These are phyloP conservation scores for Stenogyne calaminthoides DNA, from an alignment of 305 asterid genomes.

Conservation along the genomic window DNA sequence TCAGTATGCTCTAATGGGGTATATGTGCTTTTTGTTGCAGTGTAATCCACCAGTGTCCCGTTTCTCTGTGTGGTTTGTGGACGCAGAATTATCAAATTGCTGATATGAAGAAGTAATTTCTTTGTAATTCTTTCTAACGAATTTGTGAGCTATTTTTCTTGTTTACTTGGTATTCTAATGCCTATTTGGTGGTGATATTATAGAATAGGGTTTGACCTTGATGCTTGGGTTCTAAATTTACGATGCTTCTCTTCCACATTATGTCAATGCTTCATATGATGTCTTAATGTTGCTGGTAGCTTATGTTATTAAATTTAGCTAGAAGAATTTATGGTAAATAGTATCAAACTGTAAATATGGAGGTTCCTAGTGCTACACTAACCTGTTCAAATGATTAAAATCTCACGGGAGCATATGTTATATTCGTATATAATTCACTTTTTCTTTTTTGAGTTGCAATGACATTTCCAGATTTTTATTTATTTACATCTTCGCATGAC, in stretches of 20 bases:
- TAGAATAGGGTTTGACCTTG: background rate
- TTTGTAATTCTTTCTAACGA: background rate
- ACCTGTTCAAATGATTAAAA: background rate
- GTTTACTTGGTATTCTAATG: background rate
- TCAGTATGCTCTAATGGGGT: background rate
- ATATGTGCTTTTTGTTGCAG: conserved; percentile 28
- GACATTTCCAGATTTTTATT: background rate
- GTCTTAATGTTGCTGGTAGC: conserved; percentile 10
- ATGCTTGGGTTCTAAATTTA: background rate
- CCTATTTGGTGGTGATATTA: background rate
- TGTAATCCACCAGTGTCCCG: background rate
- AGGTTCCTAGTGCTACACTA: background rate
- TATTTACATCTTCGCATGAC: background rate
- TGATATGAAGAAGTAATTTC: conserved; percentile 1
- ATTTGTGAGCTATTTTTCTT: conserved; percentile 4
- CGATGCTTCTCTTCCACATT: background rate
- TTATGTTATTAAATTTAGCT: background rate
- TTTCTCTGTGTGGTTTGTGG: conserved; percentile 9
- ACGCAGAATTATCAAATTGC: conserved; percentile 5
- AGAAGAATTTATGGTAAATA: background rate
- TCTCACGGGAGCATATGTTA: background rate
- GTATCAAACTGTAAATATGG: conserved; percentile 3
- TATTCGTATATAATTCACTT: background rate
- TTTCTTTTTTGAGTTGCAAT: background rate
- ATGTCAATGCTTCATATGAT: background rate